phyloP scores from a whole-genome alignment of 352 stramenopile genomes.

The Globisporangium spiculum region DNA sequence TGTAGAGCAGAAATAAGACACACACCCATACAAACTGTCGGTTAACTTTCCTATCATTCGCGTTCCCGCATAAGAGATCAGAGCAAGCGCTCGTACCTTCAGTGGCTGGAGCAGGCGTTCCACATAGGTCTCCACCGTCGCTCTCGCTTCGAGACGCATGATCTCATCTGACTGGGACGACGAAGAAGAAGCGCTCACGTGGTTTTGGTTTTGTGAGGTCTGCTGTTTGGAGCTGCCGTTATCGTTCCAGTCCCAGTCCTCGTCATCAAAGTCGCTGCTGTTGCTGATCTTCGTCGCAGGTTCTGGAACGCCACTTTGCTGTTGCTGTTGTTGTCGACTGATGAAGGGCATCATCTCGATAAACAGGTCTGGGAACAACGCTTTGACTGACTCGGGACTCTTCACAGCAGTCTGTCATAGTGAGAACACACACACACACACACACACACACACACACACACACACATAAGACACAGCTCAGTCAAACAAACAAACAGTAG shows the following conservation, averaged over 20 bases:
- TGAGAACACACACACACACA: background rate
- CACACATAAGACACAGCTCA: background rate
- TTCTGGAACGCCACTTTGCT: background rate
- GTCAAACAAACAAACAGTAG: background rate
- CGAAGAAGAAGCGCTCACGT: background rate
- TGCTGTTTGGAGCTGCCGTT: constrained; percentile 4
- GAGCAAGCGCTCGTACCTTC: constrained; percentile 32
- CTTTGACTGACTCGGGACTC: constrained; percentile 22
- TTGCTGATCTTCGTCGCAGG: background rate
- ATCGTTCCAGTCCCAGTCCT: constrained; percentile 75
- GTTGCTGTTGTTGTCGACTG: constrained; percentile 9
- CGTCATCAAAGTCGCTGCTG: constrained; percentile 22
- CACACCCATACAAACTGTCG: background rate
- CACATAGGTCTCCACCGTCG: constrained; percentile 41
- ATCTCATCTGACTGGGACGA: constrained; percentile 22
- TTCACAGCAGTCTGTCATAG: constrained; percentile 23
- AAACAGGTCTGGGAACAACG: constrained; percentile 33
- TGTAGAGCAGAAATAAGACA: constrained; percentile 15
- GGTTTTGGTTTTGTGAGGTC: constrained; percentile 12
- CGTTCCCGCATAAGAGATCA: no score
- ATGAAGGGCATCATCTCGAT: constrained; percentile 30
- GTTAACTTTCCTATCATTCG: no score
- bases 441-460: background rate
- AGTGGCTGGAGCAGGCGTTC: constrained; percentile 39
- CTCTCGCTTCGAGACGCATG: constrained; percentile 27